Evolutionary conservation across 192 early-diverging fungal species (phyloP), one percentile per base, ranked within the genome.

Genomic region (Linnemannia exigua): DNA sequence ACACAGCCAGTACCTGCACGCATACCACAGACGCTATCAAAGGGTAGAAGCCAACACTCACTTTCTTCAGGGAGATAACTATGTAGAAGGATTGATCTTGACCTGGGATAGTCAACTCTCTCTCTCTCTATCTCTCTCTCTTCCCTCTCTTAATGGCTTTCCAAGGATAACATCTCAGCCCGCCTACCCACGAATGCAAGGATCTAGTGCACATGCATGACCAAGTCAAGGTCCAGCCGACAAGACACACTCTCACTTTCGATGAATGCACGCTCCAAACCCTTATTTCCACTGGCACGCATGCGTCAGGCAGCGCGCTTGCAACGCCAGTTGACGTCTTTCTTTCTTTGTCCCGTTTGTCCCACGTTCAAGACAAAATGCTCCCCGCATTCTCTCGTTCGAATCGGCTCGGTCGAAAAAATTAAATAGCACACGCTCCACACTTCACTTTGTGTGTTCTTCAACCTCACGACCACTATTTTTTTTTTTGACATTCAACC

Each of bases 401-500:
- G 31, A 31, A 31, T 31, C 58, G 58, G 58, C 28, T 63, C 58
- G 58, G 58, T 63, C 12, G 58, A 63, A 31, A 31, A 31, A 63
- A 31, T 3, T 31, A 51, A 51, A 51, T 17, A 51, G 50, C 16
- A 51, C 19, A 16, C 50, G 14, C 14, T 11, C 37, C 11, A 69
- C 67, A 1, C 22, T 69, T 1, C 0, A 7, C 12, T 69, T 38
- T 16, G 12, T 14, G 19, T 16, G 19, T 36, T 11, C 38, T 69
- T 20, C 14, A 7, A 0, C 67, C 17, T 15, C 4, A 67, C 12
- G 67, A 20, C 36, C 20, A 17, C 46, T 5, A 8, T 47, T 36
- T 25, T 36, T 54, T 58, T 58, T 74, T 58, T 38, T 58, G 73
- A 74, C 36, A 58, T 48, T 25, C 46, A 72, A n/a, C 22, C 5